Evolutionary conservation across 805 yeast species (phyloP).

Genomic region (Starmerella bombicola): DNA sequence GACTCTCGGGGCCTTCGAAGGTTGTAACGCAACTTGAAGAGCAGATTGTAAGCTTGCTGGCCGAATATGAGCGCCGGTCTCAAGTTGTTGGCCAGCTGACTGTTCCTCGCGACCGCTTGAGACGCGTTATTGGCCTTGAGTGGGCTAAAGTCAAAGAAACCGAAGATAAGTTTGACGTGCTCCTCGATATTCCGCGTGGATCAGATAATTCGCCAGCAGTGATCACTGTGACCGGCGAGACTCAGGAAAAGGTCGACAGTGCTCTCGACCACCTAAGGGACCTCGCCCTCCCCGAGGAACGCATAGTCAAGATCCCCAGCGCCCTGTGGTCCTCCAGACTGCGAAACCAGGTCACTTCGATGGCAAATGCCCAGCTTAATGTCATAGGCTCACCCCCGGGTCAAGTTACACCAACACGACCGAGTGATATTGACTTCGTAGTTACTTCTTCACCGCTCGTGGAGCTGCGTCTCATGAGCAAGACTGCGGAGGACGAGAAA

Average conservation of each 20-base stretch:
- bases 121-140: constrained; percentile 66
- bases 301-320: constrained; percentile 40
- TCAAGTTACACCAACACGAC: neutral
- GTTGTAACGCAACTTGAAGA: constrained; percentile 58
- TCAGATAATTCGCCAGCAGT: constrained; percentile 55
- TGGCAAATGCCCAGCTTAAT: constrained; percentile 3
- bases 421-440: neutral
- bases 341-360: neutral
- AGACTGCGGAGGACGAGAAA: constrained; percentile 36
- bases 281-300: constrained; percentile 48
- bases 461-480: constrained; percentile 35
- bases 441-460: neutral
- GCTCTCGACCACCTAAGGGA: constrained; percentile 41
- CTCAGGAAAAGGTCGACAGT: constrained; percentile 44
- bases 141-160: constrained; percentile 63
- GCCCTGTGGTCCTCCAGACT: constrained; percentile 34
- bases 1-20: constrained; percentile 57
- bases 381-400: neutral
- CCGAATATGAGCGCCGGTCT: constrained; percentile 34
- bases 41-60: constrained; percentile 49
- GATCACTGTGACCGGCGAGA: constrained; percentile 57
- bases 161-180: constrained; percentile 56
- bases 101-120: constrained; percentile 61
- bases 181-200: constrained; percentile 49
- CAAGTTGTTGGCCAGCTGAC: constrained; percentile 24